Percentiles rank a stretch among this genome's conserved stretches.
Conservation (phyloP, 495 filamentous ascomycete genomes). For the Tuber borchii region DNA sequence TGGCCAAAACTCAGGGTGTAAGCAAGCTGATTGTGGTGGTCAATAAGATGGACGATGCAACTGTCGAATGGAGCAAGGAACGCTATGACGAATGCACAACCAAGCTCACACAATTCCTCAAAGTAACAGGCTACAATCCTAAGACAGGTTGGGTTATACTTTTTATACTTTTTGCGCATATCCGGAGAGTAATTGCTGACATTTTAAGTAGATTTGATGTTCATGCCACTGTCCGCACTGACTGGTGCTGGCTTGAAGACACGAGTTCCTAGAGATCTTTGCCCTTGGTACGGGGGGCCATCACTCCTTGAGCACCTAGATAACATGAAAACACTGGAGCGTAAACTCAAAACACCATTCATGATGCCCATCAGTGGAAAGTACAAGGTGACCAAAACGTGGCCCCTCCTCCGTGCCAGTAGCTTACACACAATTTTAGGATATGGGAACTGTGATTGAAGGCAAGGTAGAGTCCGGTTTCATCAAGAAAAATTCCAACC, state of each 20-base stretch:
- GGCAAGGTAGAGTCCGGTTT: slow-evolving; percentile 94
- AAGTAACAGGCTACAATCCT: slow-evolving; percentile 81
- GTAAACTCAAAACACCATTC: slow-evolving; percentile 95
- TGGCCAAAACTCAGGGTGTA: slow-evolving; percentile 97
- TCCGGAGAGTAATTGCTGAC: slow-evolving; percentile 12
- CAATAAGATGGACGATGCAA: slow-evolving; percentile 98
- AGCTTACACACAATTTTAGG: slow-evolving; percentile 41
- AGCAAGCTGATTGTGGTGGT: slow-evolving; percentile 88
- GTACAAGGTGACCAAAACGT: slow-evolving; percentile 53
- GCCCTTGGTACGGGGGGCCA: slow-evolving; percentile 82
- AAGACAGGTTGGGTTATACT: slow-evolving; percentile 51
- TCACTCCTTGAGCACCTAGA: slow-evolving; percentile 91
- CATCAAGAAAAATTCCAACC: slow-evolving; percentile 72
- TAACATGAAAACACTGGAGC: slow-evolving; percentile 80
- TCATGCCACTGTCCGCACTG: slow-evolving; percentile 96
- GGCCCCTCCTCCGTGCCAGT: not conserved
- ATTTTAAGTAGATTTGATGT: slow-evolving; percentile 58
- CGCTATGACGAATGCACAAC: slow-evolving; percentile 86
- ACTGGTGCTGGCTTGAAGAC: slow-evolving; percentile 78
- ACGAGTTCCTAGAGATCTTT: slow-evolving; percentile 67
- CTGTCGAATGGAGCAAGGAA: slow-evolving; percentile 88
- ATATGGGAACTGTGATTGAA: slow-evolving; percentile 96
- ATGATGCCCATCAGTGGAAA: slow-evolving; percentile 98
- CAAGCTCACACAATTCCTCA: slow-evolving; percentile 81
- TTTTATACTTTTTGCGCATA: not conserved